These are phyloP conservation scores for Saturnispora halmiae DNA, from an alignment of 805 yeast genomes.

Conservation along the genomic window DNA sequence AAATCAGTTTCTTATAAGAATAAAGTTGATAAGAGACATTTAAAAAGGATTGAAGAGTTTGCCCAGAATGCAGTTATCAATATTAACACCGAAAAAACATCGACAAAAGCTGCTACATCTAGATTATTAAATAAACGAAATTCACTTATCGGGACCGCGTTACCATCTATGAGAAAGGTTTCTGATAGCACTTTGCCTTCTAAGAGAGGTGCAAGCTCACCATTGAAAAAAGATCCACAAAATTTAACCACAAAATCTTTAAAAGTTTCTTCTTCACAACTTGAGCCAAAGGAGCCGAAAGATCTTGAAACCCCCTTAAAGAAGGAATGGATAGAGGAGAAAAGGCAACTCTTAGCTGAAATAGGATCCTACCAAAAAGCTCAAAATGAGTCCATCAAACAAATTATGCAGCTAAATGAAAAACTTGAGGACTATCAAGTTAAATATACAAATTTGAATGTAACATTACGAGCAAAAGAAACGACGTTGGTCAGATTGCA, in stretches of 20 bases:
- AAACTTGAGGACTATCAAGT: slow-evolving; percentile 37
- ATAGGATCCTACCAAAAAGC: slow-evolving; percentile 25
- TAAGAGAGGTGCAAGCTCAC: slow-evolving; percentile 64
- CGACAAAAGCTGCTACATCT: no score
- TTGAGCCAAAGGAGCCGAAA: slow-evolving; percentile 2
- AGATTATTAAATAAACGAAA: slow-evolving; percentile 3
- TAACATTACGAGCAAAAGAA: slow-evolving; percentile 57
- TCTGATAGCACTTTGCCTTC: slow-evolving; percentile 37
- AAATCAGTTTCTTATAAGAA: slow-evolving; percentile 52
- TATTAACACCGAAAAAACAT: slow-evolving; percentile 23
- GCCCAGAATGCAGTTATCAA: slow-evolving; percentile 48
- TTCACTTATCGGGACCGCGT: not conserved
- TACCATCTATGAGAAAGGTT: not conserved
- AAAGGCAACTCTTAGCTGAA: slow-evolving; percentile 23
- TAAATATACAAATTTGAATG: slow-evolving; percentile 41
- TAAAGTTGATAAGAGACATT: slow-evolving; percentile 63
- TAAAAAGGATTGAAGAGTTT: slow-evolving; percentile 53
- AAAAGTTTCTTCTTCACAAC: slow-evolving; percentile 11
- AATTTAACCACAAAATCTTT: slow-evolving; percentile 24
- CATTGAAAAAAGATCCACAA: slow-evolving; percentile 37
- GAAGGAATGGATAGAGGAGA: slow-evolving; percentile 35
- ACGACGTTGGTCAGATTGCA: slow-evolving; percentile 53
- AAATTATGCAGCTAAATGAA: slow-evolving; percentile 28
- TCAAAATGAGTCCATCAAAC: slow-evolving; percentile 27
- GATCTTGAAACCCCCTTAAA: slow-evolving; percentile 24